Percentiles rank a stretch among this genome's conserved stretches.
phyloP scores from a whole-genome alignment of 2,329 filamentous ascomycete genomes.

The Fusarium brachygibbosum region DNA sequence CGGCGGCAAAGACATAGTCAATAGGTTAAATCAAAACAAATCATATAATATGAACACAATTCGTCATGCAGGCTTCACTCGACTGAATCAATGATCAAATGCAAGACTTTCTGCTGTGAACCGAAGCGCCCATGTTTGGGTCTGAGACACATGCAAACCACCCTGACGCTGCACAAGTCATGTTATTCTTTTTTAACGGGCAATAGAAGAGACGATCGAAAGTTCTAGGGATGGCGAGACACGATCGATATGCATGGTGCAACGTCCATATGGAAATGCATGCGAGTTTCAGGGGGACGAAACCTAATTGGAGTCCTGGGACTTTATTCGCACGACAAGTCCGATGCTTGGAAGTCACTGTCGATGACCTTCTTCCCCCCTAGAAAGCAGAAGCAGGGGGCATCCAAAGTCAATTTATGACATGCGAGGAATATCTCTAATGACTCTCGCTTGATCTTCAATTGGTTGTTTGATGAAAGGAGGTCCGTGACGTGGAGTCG shows the following conservation, averaged over 20 bases:
- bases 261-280: conserved; percentile 23
- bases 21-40: background rate
- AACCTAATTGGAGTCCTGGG: conserved; percentile 26
- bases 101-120: conserved; percentile 8
- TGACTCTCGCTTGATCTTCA: conserved; percentile 38
- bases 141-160: conserved; percentile 26
- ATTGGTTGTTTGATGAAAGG: conserved; percentile 42
- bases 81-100: background rate
- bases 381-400: too few species aligned
- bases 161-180: conserved; percentile 20
- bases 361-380: background rate
- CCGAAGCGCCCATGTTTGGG: conserved; percentile 21
- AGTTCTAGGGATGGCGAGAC: conserved; percentile 22
- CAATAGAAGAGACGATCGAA: conserved; percentile 33
- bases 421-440: conserved; percentile 15
- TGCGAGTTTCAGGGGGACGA: conserved; percentile 42
- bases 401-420: too few species aligned
- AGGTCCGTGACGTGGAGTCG: conserved; percentile 45
- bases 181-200: conserved; percentile 18
- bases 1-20: conserved; percentile 8
- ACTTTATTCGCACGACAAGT: conserved; percentile 19
- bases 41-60: conserved; percentile 15
- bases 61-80: conserved; percentile 25
- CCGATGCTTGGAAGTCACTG: conserved; percentile 1
- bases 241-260: conserved; percentile 27